phyloP scores from a whole-genome alignment of 164 flowering plant genomes.

The Aristolochia fimbriata region DNA sequence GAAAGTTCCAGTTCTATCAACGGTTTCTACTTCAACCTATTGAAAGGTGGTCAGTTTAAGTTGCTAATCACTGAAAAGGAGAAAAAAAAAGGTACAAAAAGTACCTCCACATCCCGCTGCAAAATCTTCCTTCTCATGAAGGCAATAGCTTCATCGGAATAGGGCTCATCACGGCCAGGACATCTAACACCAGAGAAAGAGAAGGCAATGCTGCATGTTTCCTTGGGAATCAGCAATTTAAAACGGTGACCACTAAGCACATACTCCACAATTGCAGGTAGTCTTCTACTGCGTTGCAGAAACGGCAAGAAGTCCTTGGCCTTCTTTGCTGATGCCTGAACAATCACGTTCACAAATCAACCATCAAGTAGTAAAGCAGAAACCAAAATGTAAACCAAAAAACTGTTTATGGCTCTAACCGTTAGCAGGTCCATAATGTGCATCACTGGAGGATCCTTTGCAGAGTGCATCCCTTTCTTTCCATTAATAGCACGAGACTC shows the following conservation, averaged over 20 bases:
- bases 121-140: conserved; percentile 92
- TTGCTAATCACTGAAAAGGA: background rate
- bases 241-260: conserved; percentile 97
- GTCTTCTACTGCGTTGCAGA: conserved; percentile 65
- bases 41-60: background rate
- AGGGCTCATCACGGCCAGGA: conserved; percentile 90
- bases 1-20: conserved; percentile 94
- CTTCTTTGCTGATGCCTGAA: conserved; percentile 72
- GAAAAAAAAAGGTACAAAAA: background rate
- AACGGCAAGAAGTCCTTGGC: conserved; percentile 86
- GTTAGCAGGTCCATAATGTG: conserved; percentile 68
- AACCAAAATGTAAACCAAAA: background rate
- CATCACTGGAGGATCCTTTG: conserved; percentile 77
- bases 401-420: conserved; percentile 29
- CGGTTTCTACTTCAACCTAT: conserved; percentile 94
- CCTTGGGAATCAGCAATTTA: conserved; percentile 82
- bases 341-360: background rate
- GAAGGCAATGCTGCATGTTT: conserved; percentile 94
- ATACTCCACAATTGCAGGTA: conserved; percentile 89
- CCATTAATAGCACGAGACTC: conserved; percentile 77
- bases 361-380: background rate
- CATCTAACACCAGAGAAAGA: conserved; percentile 96
- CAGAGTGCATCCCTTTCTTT: conserved; percentile 82
- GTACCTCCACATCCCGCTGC: conserved; percentile 99
- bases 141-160: conserved; percentile 90